Evolutionary conservation across 495 filamentous ascomycete species (phyloP), one percentile per base, ranked within the genome.

Genomic region (Talaromyces ruber): DNA sequence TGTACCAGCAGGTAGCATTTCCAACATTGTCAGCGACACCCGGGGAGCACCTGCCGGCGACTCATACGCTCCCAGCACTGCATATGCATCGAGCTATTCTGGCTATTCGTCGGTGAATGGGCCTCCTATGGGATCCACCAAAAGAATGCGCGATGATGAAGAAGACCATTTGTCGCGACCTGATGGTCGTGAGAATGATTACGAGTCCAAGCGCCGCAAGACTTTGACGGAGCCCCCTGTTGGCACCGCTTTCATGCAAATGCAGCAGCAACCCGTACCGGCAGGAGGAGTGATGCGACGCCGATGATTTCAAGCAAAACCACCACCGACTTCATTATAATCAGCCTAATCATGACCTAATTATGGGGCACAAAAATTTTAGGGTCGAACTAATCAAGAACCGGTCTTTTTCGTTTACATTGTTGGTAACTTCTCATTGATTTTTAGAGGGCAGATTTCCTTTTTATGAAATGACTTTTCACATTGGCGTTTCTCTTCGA

Each of bases 1-100:
- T 9, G 62, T 79, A 16, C 81, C 89, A 4, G 84, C 90, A 0
- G 91, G 90, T 73, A 94, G 87, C 66, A 77, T 97, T 45, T 96
- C 96, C 80, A 94, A 88, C 74, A 86, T 93, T 52, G 93, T 96
- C 72, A 93, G 87, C 68, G 92, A 93, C 71, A 89, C 92, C 61
- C 84, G 91, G 18, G 85, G 83, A 4, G 79, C 85, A 1, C 71
- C 78, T 18, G 93, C 93, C 65, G 91, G 90, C 6, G 68, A 82
- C 1, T 66, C 79, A 1, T 76, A 74, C 22, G 81, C 83, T 55
- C 75, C 82, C 11, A 82, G 88, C 64, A 76, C 85, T 24, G 69
- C 75, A 29, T 84, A 85, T 51, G 71, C 79, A 18, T 70, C 78
- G 24, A 64, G 86, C 0, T 60, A 60, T 51, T 60, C 59, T 11